Evolutionary conservation across 371 early-diverging fungal species (phyloP).

Genomic region (Gilbertella persicaria): DNA sequence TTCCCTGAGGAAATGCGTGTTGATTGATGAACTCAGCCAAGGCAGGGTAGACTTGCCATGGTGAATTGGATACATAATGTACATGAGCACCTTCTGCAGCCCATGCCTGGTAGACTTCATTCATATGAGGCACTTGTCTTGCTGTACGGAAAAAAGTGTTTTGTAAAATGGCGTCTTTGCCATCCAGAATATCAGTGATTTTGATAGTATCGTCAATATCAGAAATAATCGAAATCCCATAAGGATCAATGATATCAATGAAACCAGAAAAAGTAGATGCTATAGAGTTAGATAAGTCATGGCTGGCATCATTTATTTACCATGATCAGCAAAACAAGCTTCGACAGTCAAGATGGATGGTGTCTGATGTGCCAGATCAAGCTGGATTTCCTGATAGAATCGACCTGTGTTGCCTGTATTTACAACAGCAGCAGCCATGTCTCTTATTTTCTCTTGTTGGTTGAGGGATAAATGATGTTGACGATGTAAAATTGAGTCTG

Average conservation of each 20-base stretch:
- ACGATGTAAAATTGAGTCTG: constrained; percentile 6
- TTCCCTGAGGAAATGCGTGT: constrained; percentile 44
- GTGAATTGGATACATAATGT: constrained; percentile 55
- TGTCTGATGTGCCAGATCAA: constrained; percentile 15
- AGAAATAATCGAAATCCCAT: constrained; percentile 59
- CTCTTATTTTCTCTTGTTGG: constrained; percentile 28
- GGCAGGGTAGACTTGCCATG: constrained; percentile 53
- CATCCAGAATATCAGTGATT: constrained; percentile 52
- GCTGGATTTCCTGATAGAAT: constrained; percentile 28
- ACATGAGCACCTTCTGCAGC: constrained; percentile 35
- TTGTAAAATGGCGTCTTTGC: constrained; percentile 43
- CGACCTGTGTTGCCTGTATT: constrained; percentile 39
- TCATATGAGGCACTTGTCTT: constrained; percentile 45
- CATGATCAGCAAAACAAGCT: constrained; percentile 20
- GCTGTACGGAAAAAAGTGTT: constrained; percentile 50
- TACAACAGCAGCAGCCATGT: constrained; percentile 22
- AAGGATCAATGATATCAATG: constrained; percentile 52
- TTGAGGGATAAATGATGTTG: constrained; percentile 6
- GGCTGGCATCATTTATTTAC: neutral
- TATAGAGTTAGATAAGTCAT: neutral
- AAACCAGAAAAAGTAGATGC: constrained; percentile 34
- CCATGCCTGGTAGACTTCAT: constrained; percentile 40
- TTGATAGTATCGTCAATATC: constrained; percentile 72
- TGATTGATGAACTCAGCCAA: constrained; percentile 34
- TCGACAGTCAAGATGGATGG: constrained; percentile 15